Evolutionary conservation across 352 stramenopile genomes (phyloP).

Genomic region (Aphanomyces cochlioides): DNA sequence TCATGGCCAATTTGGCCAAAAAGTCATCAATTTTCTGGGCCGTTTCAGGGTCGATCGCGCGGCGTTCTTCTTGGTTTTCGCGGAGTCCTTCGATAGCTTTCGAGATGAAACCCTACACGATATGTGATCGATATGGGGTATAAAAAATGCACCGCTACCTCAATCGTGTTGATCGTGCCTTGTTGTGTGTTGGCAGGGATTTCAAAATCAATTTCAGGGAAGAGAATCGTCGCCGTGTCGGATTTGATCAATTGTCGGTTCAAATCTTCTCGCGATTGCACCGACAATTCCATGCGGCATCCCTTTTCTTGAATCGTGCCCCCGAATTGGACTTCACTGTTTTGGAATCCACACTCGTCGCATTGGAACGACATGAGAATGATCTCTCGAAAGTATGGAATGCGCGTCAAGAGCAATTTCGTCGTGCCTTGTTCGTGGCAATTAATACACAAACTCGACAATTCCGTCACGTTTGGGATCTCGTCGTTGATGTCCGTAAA

Average conservation of each 20-base stretch:
- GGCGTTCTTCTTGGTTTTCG: conserved; percentile 73
- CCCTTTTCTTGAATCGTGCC: conserved; percentile 68
- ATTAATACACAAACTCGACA: conserved; percentile 88
- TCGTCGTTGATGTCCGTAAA: conserved; percentile 41
- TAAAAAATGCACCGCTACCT: conserved; percentile 34
- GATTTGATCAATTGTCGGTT: conserved; percentile 89
- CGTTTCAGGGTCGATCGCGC: conserved; percentile 71
- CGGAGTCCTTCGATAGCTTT: conserved; percentile 70
- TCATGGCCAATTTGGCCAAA: conserved; percentile 63
- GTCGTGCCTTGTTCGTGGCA: conserved; percentile 85
- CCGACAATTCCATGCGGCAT: conserved; percentile 50
- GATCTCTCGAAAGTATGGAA: conserved; percentile 93
- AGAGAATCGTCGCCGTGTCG: conserved; percentile 71
- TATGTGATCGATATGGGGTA: not conserved
- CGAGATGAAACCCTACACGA: conserved; percentile 17
- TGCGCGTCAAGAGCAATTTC: conserved; percentile 87
- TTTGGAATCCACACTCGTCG: conserved; percentile 79
- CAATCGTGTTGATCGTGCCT: conserved; percentile 87
- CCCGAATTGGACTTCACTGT: conserved; percentile 69
- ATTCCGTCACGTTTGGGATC: conserved; percentile 52
- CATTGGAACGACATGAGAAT: conserved; percentile 93
- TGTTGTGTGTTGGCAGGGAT: conserved; percentile 83
- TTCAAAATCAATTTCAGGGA: conserved; percentile 86
- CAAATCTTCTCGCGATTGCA: conserved; percentile 58
- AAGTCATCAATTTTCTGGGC: conserved; percentile 78